These are phyloP conservation scores for Ascoidea rubescens DNA, from an alignment of 805 yeast genomes.

Conservation along the genomic window DNA sequence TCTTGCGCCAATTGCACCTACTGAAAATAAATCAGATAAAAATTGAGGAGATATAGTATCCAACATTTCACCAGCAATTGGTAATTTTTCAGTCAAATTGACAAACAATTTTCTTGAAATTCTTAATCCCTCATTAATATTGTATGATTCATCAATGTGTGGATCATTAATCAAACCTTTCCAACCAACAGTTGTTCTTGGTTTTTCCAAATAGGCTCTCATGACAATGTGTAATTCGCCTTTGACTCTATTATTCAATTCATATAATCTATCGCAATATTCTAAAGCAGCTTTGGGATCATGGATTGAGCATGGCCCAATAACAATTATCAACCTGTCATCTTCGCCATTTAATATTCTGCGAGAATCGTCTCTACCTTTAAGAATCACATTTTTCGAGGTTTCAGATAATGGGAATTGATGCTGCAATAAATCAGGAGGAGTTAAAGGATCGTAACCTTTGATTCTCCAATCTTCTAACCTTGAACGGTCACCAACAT, in stretches of 20 bases:
- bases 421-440: constrained; percentile 85
- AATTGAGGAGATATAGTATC: constrained; percentile 97
- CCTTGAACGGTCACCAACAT: constrained; percentile 72
- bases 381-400: constrained; percentile 48
- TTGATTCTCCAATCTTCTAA: constrained; percentile 66
- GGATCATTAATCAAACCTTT: constrained; percentile 97
- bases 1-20: constrained; percentile 98
- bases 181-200: constrained; percentile 99
- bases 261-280: constrained; percentile 56
- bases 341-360: constrained; percentile 68
- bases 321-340: constrained; percentile 77
- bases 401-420: constrained; percentile 58
- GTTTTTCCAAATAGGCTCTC: constrained; percentile 97
- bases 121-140: constrained; percentile 88
- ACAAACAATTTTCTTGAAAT: constrained; percentile 79
- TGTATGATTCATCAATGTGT: constrained; percentile 82
- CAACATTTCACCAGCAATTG: constrained; percentile 95
- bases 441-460: constrained; percentile 92
- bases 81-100: constrained; percentile 68
- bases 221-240: constrained; percentile 76
- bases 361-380: constrained; percentile 66
- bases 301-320: constrained; percentile 96
- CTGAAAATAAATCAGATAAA: constrained; percentile 80
- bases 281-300: constrained; percentile 89
- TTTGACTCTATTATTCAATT: constrained; percentile 44